Percentiles rank a stretch among this genome's conserved stretches.
These are phyloP conservation scores for Trametes villosa DNA, from an alignment of 768 basidiomycete species.

Conservation along the genomic window DNA sequence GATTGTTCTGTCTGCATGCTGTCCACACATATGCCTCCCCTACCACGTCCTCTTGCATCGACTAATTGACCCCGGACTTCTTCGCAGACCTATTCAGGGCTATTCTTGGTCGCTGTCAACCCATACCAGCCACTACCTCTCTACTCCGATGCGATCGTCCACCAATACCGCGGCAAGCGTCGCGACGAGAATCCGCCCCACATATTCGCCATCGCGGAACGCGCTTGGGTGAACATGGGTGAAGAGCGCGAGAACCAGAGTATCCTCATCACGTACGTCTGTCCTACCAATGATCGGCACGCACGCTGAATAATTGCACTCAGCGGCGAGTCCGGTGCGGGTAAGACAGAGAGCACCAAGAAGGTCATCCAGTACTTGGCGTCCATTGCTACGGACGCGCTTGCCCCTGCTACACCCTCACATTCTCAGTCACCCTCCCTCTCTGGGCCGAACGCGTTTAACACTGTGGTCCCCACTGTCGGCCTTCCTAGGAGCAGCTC, in stretches of 20 bases:
- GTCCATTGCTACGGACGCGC: slow-evolving; percentile 87
- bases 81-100: slow-evolving; percentile 85
- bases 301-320: background rate
- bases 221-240: slow-evolving; percentile 98
- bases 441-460: slow-evolving; percentile 51
- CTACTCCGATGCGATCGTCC: slow-evolving; percentile 86
- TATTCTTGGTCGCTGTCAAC: slow-evolving; percentile 98
- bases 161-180: slow-evolving; percentile 88
- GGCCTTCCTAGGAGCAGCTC: slow-evolving; percentile 74
- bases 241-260: slow-evolving; percentile 97
- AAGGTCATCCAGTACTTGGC: slow-evolving; percentile 99
- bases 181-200: slow-evolving; percentile 94
- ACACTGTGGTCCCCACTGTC: slow-evolving; percentile 58
- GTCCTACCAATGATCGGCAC: background rate
- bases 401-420: slow-evolving; percentile 54
- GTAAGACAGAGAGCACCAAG: slow-evolving; percentile 99
- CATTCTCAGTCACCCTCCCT: slow-evolving; percentile 73
- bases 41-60: too few species aligned
- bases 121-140: slow-evolving; percentile 93
- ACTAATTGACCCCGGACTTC: too few species aligned
- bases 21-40: too few species aligned
- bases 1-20: too few species aligned
- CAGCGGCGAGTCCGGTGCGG: slow-evolving; percentile 98
- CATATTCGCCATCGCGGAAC: slow-evolving; percentile 95
- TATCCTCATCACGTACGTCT: slow-evolving; percentile 90